Conservation (phyloP, 1,284 basidiomycete species). For the Boletus smithii region DNA sequence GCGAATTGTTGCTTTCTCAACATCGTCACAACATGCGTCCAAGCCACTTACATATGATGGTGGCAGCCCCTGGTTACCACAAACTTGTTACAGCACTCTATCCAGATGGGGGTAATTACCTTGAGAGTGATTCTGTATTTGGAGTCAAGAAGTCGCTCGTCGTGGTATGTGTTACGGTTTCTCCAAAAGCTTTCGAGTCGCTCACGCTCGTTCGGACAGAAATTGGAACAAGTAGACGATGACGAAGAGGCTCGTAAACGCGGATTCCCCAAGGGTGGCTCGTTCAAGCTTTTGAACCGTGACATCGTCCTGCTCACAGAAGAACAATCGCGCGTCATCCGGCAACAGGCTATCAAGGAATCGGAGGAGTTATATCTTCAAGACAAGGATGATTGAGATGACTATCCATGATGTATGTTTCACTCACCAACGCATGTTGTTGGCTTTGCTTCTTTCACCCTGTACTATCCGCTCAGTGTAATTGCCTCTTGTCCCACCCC, state of each 20-base stretch:
- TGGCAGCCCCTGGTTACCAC: conserved; percentile 68
- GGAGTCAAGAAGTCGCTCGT: conserved; percentile 68
- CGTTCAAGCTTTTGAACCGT: conserved; percentile 58
- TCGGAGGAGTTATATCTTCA: conserved; percentile 3
- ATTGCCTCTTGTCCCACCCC: neutral
- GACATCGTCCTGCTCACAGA: conserved; percentile 62
- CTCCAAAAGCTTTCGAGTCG: conserved; percentile 1
- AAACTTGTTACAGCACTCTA: conserved; percentile 75
- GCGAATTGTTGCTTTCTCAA: conserved; percentile 54
- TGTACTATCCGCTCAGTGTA: neutral
- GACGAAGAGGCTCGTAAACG: conserved; percentile 52
- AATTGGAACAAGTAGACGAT: conserved; percentile 49
- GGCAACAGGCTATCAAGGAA: conserved; percentile 2
- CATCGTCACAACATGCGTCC: conserved; percentile 77
- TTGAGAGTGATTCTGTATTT: conserved; percentile 73
- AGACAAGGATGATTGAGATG: conserved; percentile 4
- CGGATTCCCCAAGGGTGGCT: conserved; percentile 57
- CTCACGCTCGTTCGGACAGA: conserved; percentile 34
- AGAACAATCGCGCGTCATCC: conserved; percentile 28
- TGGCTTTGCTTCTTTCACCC: too few species aligned
- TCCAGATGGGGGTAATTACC: conserved; percentile 64
- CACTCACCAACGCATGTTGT: neutral
- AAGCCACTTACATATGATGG: conserved; percentile 74
- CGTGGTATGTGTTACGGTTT: conserved; percentile 43
- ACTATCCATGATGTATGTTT: neutral